Conservation (phyloP, 768 basidiomycete species). For the Naematelia aurantialba region DNA sequence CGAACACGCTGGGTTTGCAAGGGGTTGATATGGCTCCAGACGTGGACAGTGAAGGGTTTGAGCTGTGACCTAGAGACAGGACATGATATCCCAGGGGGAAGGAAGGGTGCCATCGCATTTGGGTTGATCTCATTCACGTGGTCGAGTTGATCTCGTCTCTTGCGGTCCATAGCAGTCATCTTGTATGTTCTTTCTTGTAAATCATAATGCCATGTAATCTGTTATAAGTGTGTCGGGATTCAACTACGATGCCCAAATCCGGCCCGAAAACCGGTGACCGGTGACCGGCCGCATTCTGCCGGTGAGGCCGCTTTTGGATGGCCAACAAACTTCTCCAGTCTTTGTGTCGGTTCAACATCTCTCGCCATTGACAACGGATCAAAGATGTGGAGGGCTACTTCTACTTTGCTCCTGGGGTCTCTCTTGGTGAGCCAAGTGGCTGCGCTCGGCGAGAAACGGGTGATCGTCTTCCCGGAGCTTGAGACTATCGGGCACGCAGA, state of each 20-base stretch:
- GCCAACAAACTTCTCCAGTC: too few relatives aligned
- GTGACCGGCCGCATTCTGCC: not conserved
- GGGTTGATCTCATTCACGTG: too few relatives aligned
- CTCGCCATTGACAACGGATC: too few relatives aligned
- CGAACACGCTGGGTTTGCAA: slow-evolving; percentile 4
- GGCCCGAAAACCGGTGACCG: not conserved
- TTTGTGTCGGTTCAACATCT: too few relatives aligned
- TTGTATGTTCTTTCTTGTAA: too few relatives aligned
- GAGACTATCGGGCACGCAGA: not conserved
- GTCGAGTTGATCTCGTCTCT: too few relatives aligned
- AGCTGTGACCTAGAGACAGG: not conserved
- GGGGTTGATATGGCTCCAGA: slow-evolving; percentile 11
- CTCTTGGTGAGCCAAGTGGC: not conserved
- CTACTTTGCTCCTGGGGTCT: not conserved
- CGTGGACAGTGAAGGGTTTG: slow-evolving; percentile 1
- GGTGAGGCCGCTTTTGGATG: not conserved
- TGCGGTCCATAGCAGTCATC: too few relatives aligned
- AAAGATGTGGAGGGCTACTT: not conserved
- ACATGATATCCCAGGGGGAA: too few relatives aligned
- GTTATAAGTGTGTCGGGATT: too few relatives aligned
- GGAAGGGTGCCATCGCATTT: too few relatives aligned
- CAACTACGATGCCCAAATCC: too few relatives aligned
- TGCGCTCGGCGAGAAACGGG: not conserved
- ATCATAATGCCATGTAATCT: too few relatives aligned
- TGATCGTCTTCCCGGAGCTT: not conserved